Percentiles rank a stretch among this genome's conserved stretches.
phyloP scores from a whole-genome alignment of 2,329 filamentous ascomycete species.

The Botrytis cinerea region DNA sequence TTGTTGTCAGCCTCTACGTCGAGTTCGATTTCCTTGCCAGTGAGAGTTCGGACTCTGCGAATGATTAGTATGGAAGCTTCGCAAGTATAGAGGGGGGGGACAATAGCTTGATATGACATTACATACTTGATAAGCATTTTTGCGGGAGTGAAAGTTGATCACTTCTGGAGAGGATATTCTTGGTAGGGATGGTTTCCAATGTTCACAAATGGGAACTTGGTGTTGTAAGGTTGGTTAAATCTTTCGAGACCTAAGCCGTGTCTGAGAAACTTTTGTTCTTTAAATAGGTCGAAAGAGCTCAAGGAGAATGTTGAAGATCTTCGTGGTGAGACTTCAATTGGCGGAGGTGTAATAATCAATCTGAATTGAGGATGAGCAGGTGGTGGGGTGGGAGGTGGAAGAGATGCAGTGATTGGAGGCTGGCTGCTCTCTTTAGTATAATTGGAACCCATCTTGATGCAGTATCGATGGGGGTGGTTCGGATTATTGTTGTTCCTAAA shows the following conservation, averaged over 20 bases:
- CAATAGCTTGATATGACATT: no score
- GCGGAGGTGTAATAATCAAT: neutral
- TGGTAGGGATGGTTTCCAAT: neutral
- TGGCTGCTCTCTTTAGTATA: neutral
- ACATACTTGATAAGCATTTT: constrained; percentile 19
- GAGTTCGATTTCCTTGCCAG: constrained; percentile 98
- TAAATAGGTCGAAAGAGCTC: neutral
- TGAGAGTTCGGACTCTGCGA: constrained; percentile 88
- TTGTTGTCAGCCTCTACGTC: constrained; percentile 95
- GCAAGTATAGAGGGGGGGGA: neutral
- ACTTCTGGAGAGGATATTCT: neutral
- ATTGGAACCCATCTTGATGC: neutral
- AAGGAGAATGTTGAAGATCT: neutral
- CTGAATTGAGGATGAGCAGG: neutral
- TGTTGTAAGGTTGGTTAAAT: neutral
- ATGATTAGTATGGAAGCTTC: constrained; percentile 7
- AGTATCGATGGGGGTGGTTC: neutral
- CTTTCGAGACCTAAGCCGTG: neutral
- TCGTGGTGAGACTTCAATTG: neutral
- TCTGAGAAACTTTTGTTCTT: neutral
- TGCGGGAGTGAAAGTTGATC: neutral
- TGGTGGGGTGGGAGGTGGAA: constrained; percentile 1
- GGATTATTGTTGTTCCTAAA: neutral
- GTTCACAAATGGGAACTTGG: neutral
- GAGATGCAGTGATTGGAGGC: neutral